A percentile compares a stretch with the other conserved stretches of the same genome.
Evolutionary conservation across 768 basidiomycete species (phyloP).

Genomic region (Leccinum ochraceum): DNA sequence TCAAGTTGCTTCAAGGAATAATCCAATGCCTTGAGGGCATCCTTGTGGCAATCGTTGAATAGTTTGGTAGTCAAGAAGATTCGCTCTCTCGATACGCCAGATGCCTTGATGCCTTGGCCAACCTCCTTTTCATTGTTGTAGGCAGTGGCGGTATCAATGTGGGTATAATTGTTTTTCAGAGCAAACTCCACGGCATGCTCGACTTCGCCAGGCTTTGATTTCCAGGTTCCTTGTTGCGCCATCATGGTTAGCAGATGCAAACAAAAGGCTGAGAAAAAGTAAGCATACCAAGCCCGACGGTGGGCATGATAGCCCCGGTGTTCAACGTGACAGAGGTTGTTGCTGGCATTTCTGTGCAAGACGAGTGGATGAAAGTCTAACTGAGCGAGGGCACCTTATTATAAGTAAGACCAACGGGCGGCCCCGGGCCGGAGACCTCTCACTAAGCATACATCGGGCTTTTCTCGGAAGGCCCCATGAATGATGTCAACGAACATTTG

Average conservation of each 20-base stretch:
- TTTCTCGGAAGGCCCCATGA: conserved; percentile 5
- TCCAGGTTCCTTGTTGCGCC: conserved; percentile 64
- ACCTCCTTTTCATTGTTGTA: conserved; percentile 82
- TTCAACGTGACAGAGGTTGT: conserved; percentile 58
- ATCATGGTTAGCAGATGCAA: neutral
- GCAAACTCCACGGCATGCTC: conserved; percentile 77
- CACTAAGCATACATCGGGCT: neutral
- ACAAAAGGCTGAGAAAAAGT: neutral
- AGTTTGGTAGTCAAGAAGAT: conserved; percentile 85
- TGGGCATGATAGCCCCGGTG: conserved; percentile 76
- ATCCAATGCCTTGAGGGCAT: conserved; percentile 60
- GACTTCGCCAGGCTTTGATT: conserved; percentile 68
- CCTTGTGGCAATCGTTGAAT: conserved; percentile 60
- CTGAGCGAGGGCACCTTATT: neutral
- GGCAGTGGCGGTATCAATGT: conserved; percentile 70
- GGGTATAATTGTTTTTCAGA: conserved; percentile 71
- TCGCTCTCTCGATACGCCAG: conserved; percentile 67
- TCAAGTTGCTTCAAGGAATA: conserved; percentile 65
- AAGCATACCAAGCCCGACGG: conserved; percentile 57
- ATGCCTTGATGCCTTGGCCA: conserved; percentile 71
- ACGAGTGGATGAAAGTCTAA: neutral
- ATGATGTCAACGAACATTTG: neutral
- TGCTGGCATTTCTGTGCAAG: conserved; percentile 40
- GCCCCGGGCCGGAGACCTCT: neutral
- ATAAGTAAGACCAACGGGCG: neutral